Base-by-base conservation (phyloP, 2,329 filamentous ascomycete species). In the Nigrograna mackinnonii region DNA sequence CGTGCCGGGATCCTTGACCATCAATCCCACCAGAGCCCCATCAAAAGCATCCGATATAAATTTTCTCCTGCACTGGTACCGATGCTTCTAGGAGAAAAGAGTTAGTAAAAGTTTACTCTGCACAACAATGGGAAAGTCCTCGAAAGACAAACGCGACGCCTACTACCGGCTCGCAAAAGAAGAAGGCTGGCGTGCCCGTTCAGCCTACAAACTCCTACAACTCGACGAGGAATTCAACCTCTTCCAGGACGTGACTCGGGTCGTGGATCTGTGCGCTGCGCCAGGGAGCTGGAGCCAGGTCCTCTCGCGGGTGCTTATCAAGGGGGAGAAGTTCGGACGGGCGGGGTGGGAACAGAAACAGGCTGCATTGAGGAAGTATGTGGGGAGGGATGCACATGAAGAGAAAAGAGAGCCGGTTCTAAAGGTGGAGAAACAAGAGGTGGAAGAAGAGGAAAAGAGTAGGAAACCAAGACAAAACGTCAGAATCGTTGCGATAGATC, bases 151-250 rank as follows among this genome's bases (percentile, higher is more conserved):
- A 74, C 88, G 94, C 39, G 94, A 99, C 69, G 91, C 91, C 34
- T 99, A 99, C 73, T 99, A 99, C 65, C 84, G 94, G 40, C 87
- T 99, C 6, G 94, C 94, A 14, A 99, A 99, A 73, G 94, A 99
- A 70, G 94, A 99, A 76, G 95, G 95, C 52, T 99, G 94, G 92
- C 88, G 94, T 24, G 94, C 94, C 20, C 83, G 94, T 44, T 96
- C 91, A 54, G 94, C 94, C 6, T 99, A 96, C 77, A 99, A 99
- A 72, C 82, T 99, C 18, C 83, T 99, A 11, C 94, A 99, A 70
- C 83, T 99, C 18, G 91, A 99, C 67, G 91, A 81, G 84, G 90
- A 96, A 74, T 99, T 97, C 72, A 88, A 96, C 61, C 81, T 99
- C 9, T 96, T 99, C 68, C 82, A 88, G 55, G 83, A 86, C 58